These are phyloP conservation scores for Pseudogymnoascus sp. DNA, from an alignment of 2,329 filamentous ascomycete genomes.

Conservation along the genomic window DNA sequence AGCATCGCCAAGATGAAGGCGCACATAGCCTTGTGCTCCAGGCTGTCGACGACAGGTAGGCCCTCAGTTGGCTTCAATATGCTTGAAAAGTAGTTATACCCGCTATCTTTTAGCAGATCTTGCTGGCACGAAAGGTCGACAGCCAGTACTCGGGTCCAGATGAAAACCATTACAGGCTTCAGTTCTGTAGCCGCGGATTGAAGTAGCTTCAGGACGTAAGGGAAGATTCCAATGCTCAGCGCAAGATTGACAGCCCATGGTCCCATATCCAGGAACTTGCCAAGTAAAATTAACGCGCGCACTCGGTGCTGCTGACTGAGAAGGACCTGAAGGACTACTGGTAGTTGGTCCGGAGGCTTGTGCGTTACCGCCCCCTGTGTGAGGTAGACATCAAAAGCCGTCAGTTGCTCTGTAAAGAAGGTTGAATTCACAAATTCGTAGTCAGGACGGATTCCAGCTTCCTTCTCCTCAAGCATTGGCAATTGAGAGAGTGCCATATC, in stretches of 20 bases:
- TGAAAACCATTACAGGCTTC: conserved; percentile 98
- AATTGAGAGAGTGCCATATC: conserved; percentile 91
- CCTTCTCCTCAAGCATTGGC: conserved; percentile 74
- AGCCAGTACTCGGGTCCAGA: conserved; percentile 92
- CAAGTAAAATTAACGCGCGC: conserved; percentile 81
- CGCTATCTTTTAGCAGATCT: conserved; percentile 92
- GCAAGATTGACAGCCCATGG: conserved; percentile 99
- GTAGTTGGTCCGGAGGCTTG: conserved; percentile 86
- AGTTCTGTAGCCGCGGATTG: conserved; percentile 92
- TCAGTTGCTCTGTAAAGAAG: conserved; percentile 95
- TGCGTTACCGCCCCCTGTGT: conserved; percentile 74
- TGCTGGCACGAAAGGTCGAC: conserved; percentile 91
- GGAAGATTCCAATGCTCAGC: conserved; percentile 95
- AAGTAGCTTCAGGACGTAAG: conserved; percentile 93
- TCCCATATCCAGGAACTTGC: conserved; percentile 88
- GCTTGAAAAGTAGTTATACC: conserved; percentile 92
- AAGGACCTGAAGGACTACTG: conserved; percentile 90
- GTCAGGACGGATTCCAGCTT: conserved; percentile 51
- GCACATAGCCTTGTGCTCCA: conserved; percentile 97
- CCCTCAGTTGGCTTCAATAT: conserved; percentile 80
- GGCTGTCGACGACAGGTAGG: conserved; percentile 78
- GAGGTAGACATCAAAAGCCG: conserved; percentile 93
- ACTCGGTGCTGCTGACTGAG: conserved; percentile 92
- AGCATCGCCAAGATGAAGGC: conserved; percentile 97
- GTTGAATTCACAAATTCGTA: conserved; percentile 92